A percentile compares a stretch with the other conserved stretches of the same genome.
Conservation (phyloP, 768 basidiomycete species). For the Mrakia blollopis region DNA sequence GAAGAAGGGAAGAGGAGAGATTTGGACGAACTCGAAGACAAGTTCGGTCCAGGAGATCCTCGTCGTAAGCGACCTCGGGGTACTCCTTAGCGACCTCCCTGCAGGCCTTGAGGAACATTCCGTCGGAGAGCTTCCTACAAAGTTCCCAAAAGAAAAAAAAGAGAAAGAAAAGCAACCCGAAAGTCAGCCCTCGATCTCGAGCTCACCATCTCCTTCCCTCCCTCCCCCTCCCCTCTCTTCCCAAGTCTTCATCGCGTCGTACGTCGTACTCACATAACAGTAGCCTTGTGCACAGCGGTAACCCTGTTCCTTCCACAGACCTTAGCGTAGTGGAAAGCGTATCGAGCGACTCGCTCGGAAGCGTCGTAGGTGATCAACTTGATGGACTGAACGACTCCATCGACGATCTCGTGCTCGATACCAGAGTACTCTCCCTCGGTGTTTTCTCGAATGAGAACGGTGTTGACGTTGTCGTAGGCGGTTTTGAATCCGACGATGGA, state of each 20-base stretch:
- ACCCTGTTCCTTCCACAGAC: slow-evolving; percentile 80
- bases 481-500: slow-evolving; percentile 98
- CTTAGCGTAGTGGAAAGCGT: slow-evolving; percentile 97
- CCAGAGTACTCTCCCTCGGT: slow-evolving; percentile 99
- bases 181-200: neutral
- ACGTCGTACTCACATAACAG: slow-evolving; percentile 76
- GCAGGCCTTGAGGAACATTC: slow-evolving; percentile 98
- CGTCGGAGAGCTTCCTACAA: slow-evolving; percentile 97
- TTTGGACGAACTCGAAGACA: slow-evolving; percentile 68
- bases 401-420: slow-evolving; percentile 98
- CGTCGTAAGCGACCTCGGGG: slow-evolving; percentile 88
- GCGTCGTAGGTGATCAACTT: slow-evolving; percentile 99
- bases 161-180: too few relatives aligned
- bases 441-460: slow-evolving; percentile 99
- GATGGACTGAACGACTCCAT: slow-evolving; percentile 98
- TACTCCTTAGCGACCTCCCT: slow-evolving; percentile 92
- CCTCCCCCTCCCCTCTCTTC: neutral
- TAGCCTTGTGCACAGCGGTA: slow-evolving; percentile 98
- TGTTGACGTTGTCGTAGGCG: slow-evolving; percentile 97
- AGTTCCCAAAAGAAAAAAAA: neutral
- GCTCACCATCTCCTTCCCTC: neutral
- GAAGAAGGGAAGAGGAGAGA: too few relatives aligned
- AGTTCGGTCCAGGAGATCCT: slow-evolving; percentile 92
- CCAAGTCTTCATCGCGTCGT: too few relatives aligned
- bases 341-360: slow-evolving; percentile 95